phyloP scores from a whole-genome alignment of 257 asterid genomes.

The Avicennia marina region DNA sequence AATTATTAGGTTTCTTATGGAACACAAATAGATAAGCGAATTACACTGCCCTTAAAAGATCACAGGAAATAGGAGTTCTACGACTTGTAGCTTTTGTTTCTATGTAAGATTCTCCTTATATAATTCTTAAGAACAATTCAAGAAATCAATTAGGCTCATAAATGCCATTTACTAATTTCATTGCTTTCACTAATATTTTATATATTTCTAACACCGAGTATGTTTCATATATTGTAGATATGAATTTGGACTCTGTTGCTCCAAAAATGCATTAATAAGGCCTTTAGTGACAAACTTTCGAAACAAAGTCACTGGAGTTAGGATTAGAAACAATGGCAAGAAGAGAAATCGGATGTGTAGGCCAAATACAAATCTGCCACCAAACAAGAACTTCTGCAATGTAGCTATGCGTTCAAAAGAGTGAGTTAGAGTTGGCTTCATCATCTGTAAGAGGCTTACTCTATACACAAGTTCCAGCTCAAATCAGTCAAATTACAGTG shows the following conservation, averaged over 20 bases:
- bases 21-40: too few species aligned
- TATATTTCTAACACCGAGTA: background rate
- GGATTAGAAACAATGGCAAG: slow-evolving; percentile 49
- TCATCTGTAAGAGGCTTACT: background rate
- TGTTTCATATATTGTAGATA: background rate
- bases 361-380: slow-evolving; percentile 72
- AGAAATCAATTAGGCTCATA: too few species aligned
- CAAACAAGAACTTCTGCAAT: slow-evolving; percentile 61
- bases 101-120: too few species aligned
- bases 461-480: background rate
- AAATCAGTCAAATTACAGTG: background rate
- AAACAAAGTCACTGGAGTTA: slow-evolving; percentile 53
- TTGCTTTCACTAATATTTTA: too few species aligned
- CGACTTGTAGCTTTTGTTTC: too few species aligned
- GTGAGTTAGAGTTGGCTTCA: background rate
- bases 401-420: background rate
- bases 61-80: too few species aligned
- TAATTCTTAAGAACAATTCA: too few species aligned
- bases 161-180: too few species aligned
- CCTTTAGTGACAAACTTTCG: slow-evolving; percentile 49
- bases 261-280: slow-evolving; percentile 34
- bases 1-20: too few species aligned
- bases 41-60: too few species aligned
- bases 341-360: slow-evolving; percentile 68
- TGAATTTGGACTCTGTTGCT: slow-evolving; percentile 39